Conservation (phyloP, 2,329 filamentous ascomycete species). For the Talaromyces islandicus region DNA sequence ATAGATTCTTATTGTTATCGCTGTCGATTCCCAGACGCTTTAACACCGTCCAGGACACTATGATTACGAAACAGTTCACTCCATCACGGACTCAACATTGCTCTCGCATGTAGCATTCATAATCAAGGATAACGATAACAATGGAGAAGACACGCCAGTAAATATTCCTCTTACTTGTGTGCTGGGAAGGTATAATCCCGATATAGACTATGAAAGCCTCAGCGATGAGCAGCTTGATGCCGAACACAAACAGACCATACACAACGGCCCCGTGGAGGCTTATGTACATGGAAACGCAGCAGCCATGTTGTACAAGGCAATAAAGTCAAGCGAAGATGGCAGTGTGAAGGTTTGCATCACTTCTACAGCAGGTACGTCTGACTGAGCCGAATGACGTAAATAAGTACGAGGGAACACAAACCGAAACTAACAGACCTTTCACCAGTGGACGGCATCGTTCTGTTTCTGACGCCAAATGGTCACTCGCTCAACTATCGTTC, state of each 20-base stretch:
- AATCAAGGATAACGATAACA: conserved; percentile 9
- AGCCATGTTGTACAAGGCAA: conserved; percentile 18
- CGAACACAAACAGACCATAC: background rate
- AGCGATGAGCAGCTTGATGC: conserved; percentile 2
- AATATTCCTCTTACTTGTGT: conserved; percentile 11
- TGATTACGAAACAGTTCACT: conserved; percentile 10
- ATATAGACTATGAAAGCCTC: background rate
- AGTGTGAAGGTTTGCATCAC: conserved; percentile 13
- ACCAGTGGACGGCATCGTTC: conserved; percentile 8
- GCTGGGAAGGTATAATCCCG: conserved; percentile 5
- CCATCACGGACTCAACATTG: conserved; percentile 9
- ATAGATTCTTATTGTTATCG: background rate
- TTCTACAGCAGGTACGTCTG: conserved; percentile 3
- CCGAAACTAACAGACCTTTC: background rate
- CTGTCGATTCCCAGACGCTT: background rate
- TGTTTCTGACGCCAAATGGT: conserved; percentile 9
- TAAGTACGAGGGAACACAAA: background rate
- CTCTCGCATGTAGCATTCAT: conserved; percentile 10
- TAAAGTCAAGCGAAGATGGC: conserved; percentile 13
- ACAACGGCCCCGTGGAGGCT: conserved; percentile 1
- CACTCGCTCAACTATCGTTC: conserved; percentile 12
- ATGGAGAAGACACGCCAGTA: conserved; percentile 6
- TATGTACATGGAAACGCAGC: conserved; percentile 34
- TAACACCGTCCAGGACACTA: conserved; percentile 1
- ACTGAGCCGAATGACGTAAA: background rate